phyloP scores from a whole-genome alignment of 805 yeast genomes.

The Brettanomyces anomalus region DNA sequence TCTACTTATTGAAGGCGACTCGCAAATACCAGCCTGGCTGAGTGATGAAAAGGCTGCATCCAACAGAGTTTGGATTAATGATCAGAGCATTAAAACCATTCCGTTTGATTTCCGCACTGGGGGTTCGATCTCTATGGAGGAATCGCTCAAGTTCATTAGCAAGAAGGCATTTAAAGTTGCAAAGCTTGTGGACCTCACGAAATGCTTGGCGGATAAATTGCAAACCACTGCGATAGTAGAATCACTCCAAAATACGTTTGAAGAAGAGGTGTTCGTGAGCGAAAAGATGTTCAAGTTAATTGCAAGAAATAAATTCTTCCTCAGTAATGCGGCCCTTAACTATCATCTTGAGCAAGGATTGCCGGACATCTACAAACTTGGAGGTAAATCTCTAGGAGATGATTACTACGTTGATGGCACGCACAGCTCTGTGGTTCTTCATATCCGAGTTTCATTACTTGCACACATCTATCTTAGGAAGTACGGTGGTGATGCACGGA shows the following conservation, averaged over 20 bases:
- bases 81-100: slow-evolving; percentile 13
- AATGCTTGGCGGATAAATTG: too few relatives aligned
- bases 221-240: too few relatives aligned
- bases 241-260: slow-evolving; percentile 11
- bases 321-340: slow-evolving; percentile 5
- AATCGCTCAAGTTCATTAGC: slow-evolving; percentile 33
- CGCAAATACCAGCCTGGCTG: slow-evolving; percentile 44
- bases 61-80: slow-evolving; percentile 5
- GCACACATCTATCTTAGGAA: slow-evolving; percentile 4
- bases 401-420: neutral
- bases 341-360: slow-evolving; percentile 1
- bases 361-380: neutral
- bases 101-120: slow-evolving; percentile 29
- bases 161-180: slow-evolving; percentile 21
- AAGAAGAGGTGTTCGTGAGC: slow-evolving; percentile 2
- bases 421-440: neutral
- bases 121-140: slow-evolving; percentile 22
- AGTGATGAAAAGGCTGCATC: slow-evolving; percentile 29
- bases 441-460: slow-evolving; percentile 2
- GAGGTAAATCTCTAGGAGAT: neutral
- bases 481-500: neutral
- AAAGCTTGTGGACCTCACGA: slow-evolving; percentile 7
- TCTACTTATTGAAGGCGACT: slow-evolving; percentile 40
- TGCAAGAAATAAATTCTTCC: slow-evolving; percentile 2
- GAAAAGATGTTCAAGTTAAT: slow-evolving; percentile 4